A percentile compares a stretch with the other conserved stretches of the same genome.
These are phyloP conservation scores for Eimeria brunetti DNA, from an alignment of 169 alveolate genomes.

Conservation along the genomic window DNA sequence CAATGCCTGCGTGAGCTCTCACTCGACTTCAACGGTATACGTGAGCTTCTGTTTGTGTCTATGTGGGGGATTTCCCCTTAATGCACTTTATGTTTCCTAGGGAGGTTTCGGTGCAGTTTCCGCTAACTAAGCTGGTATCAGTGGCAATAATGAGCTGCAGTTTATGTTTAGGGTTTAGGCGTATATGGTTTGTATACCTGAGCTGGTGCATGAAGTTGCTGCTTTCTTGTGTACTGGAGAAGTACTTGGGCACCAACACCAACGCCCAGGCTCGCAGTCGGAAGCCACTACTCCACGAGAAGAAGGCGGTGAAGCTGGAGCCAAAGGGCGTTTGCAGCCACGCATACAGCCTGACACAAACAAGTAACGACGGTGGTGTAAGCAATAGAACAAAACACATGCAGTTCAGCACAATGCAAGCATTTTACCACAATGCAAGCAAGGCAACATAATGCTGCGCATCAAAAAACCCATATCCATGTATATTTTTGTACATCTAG, in stretches of 20 bases:
- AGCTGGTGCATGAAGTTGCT: slow-evolving; percentile 77
- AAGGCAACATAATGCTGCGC: background rate
- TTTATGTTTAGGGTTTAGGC: background rate
- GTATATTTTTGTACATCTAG: background rate
- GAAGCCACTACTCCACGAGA: slow-evolving; percentile 76
- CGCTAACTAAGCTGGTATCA: background rate
- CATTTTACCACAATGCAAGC: background rate
- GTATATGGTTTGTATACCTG: slow-evolving; percentile 32
- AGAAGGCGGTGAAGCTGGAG: slow-evolving; percentile 57
- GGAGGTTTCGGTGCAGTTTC: too few relatives aligned
- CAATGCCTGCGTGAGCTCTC: too few relatives aligned
- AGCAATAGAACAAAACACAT: background rate
- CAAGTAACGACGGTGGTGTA: background rate
- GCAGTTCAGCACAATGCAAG: background rate
- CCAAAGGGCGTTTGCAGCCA: slow-evolving; percentile 81
- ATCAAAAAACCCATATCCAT: background rate
- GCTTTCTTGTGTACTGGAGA: slow-evolving; percentile 51
- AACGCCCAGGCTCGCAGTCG: slow-evolving; percentile 70
- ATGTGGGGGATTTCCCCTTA: too few relatives aligned
- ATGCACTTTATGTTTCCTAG: too few relatives aligned
- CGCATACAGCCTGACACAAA: slow-evolving; percentile 69
- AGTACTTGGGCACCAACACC: slow-evolving; percentile 72
- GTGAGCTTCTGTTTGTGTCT: too few relatives aligned
- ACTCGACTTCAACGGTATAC: too few relatives aligned
- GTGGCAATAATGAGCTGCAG: background rate